phyloP scores from a whole-genome alignment of 2,329 filamentous ascomycete species.

The Clarireedia paspali region DNA sequence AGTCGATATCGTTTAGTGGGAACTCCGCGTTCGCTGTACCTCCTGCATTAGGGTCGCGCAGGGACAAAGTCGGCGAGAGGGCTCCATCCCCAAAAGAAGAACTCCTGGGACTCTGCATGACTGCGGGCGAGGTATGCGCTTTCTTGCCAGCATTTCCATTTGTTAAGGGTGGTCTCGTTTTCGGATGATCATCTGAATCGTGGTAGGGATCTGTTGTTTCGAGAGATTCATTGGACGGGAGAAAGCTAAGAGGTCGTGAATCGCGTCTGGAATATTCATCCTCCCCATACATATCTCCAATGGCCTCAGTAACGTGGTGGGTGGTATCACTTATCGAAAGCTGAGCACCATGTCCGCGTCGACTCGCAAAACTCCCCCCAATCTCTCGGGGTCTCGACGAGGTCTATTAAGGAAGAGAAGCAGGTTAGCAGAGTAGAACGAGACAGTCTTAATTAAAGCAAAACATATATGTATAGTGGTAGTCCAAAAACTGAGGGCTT shows the following conservation, averaged over 20 bases:
- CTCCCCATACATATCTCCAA: conserved; percentile 66
- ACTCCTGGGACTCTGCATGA: conserved; percentile 26
- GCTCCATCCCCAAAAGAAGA: conserved; percentile 28
- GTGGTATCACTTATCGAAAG: conserved; percentile 55
- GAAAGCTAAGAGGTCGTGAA: conserved; percentile 53
- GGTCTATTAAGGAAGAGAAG: conserved; percentile 22
- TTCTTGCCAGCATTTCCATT: conserved; percentile 25
- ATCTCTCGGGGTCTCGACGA: conserved; percentile 30
- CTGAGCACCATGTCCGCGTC: conserved; percentile 28
- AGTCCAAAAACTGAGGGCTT: neutral
- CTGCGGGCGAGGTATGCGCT: conserved; percentile 25
- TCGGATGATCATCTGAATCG: conserved; percentile 15
- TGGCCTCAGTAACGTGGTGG: conserved; percentile 70
- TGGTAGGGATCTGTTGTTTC: conserved; percentile 22
- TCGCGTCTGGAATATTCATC: conserved; percentile 43
- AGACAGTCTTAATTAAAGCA: neutral
- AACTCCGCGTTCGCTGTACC: conserved; percentile 53
- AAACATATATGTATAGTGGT: neutral
- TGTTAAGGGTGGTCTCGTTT: conserved; percentile 19
- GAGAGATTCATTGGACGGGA: conserved; percentile 37
- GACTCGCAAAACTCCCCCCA: conserved; percentile 29
- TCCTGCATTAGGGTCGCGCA: conserved; percentile 30
- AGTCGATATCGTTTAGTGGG: conserved; percentile 64
- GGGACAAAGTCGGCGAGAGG: conserved; percentile 33
- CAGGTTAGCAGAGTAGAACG: conserved; percentile 18